Evolutionary conservation across 495 filamentous ascomycete species (phyloP), one percentile per base, ranked within the genome.

Genomic region (Xylaria flabelliformis): DNA sequence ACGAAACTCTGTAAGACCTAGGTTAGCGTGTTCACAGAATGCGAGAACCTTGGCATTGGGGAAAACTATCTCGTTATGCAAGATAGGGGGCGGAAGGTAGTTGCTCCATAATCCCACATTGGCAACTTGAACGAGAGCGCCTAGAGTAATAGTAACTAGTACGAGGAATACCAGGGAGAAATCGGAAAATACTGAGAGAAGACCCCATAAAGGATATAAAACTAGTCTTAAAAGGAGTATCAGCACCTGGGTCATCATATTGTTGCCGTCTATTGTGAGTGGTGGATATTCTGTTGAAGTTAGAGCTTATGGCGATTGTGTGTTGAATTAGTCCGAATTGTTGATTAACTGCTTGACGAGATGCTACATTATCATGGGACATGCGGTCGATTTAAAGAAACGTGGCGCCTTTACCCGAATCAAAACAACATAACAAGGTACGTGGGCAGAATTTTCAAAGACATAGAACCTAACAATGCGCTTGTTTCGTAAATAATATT

Each of bases 11-110:
- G 58, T 56, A 12, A 69, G 53, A 4, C 70, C 29, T 19, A 42
- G 36, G 19, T 63, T 44, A 9, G 3, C 53, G 26, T 69, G 34
- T n/a, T 74, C 68, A 21, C 72, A 26, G 6, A 26, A 3, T 19
- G 71, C 68, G 34, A 77, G 66, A 1, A 74, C 71, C 19, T 56
- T 48, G n/a, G 73, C 75, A 58, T 79, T 74, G 0, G 48, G 48
- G 13, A 67, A 67, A 3, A 6, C 34, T 17, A 56, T 32, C n/a
- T 48, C 21, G 10, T 36, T 21, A 2, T n/a, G 15, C 12, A 26
- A 21, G 5, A 48, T 50, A 6, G 63, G 10, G 12, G 41, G 41
- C 4, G 44, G 59, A 0, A 42, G 59, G n/a, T 42, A 63, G 15
- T 1, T 26, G 15, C 59, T 21, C 29, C 24, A 19, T 1, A 39